These are phyloP conservation scores for Pseudogymnoascus sp. DNA, from an alignment of 2,329 filamentous ascomycete species.

Conservation along the genomic window DNA sequence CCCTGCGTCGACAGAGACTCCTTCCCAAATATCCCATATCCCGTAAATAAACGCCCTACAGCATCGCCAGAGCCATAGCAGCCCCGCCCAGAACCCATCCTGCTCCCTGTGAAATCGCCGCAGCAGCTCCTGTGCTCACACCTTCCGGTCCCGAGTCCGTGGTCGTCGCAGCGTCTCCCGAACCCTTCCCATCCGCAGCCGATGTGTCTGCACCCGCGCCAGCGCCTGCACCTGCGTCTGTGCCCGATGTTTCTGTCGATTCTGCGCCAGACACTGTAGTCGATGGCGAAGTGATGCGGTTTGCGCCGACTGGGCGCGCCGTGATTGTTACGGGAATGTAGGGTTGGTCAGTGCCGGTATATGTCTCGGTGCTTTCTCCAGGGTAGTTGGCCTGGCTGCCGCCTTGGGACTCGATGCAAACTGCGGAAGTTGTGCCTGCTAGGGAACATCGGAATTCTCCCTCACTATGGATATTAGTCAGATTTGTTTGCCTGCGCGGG, in stretches of 20 bases:
- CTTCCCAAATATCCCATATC: background rate
- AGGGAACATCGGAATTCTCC: constrained; percentile 18
- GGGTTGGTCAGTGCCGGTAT: constrained; percentile 13
- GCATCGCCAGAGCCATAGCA: constrained; percentile 14
- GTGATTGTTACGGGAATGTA: constrained; percentile 18
- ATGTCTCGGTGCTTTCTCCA: constrained; percentile 16
- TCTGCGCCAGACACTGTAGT: constrained; percentile 3
- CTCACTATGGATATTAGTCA: constrained; percentile 11
- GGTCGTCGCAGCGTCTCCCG: background rate
- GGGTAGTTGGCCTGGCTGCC: constrained; percentile 19
- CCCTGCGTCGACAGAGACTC: background rate
- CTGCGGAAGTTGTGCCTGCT: constrained; percentile 17
- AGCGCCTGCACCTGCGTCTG: constrained; percentile 1
- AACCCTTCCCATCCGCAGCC: background rate
- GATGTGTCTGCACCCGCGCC: constrained; percentile 6
- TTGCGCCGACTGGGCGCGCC: constrained; percentile 5
- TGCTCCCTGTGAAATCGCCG: constrained; percentile 11
- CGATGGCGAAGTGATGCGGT: background rate
- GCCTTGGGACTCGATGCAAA: constrained; percentile 18
- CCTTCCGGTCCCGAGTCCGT: background rate
- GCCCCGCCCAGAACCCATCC: constrained; percentile 17
- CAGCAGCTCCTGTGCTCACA: constrained; percentile 12
- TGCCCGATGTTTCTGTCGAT: background rate
- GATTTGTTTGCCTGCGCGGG: background rate
- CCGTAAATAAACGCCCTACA: constrained; percentile 6